Evolutionary conservation across 1,284 basidiomycete genomes (phyloP).

Genomic region (Rhodotorula sp.): DNA sequence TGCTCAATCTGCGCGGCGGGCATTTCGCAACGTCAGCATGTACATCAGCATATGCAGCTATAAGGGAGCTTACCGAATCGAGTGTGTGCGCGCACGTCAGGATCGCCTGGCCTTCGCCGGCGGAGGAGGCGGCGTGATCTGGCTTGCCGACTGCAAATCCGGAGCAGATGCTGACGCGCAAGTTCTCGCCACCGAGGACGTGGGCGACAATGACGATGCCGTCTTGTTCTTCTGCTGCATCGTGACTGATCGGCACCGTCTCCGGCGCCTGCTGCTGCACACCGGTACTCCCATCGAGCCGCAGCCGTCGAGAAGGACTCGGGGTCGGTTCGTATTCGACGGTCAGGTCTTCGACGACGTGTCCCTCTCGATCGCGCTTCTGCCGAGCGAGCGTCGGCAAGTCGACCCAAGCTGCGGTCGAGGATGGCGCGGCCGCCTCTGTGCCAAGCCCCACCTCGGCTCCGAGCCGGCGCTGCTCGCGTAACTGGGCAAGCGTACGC

Average conservation of each 20-base stretch:
- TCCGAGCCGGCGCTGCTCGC: not conserved
- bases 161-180: slow-evolving; percentile 61
- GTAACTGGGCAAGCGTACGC: slow-evolving; percentile 15
- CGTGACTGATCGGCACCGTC: not conserved
- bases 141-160: slow-evolving; percentile 59
- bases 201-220: slow-evolving; percentile 63
- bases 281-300: not conserved
- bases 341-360: slow-evolving; percentile 3
- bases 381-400: slow-evolving; percentile 3
- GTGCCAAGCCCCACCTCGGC: slow-evolving; percentile 1
- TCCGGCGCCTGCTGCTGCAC: not conserved
- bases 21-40: too few relatives aligned
- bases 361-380: slow-evolving; percentile 1
- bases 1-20: slow-evolving; percentile 51
- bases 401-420: not conserved
- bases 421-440: too few relatives aligned
- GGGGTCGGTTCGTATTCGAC: slow-evolving; percentile 28
- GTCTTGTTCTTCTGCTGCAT: slow-evolving; percentile 45
- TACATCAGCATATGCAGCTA: not conserved
- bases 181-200: slow-evolving; percentile 53
- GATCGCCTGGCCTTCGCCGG: slow-evolving; percentile 51
- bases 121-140: slow-evolving; percentile 32
- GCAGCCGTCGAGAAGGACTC: not conserved
- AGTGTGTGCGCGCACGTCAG: slow-evolving; percentile 69
- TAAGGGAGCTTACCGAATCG: slow-evolving; percentile 56